Conservation (phyloP, 768 basidiomycete genomes). For the Daedaleopsis sinensis region DNA sequence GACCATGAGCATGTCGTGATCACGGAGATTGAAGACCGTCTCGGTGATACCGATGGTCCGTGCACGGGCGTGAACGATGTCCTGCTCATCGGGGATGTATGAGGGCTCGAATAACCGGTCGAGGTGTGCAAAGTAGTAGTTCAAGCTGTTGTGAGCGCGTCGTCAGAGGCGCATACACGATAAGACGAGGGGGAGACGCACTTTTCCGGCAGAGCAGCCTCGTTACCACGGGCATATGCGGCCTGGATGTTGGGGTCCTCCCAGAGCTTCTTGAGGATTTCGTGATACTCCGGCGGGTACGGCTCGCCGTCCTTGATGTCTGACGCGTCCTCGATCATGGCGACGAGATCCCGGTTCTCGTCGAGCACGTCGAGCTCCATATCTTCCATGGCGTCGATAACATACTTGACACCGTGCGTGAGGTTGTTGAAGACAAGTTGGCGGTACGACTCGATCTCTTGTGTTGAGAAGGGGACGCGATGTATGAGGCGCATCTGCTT, state of each 20-base stretch:
- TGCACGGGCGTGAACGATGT: slow-evolving; percentile 84
- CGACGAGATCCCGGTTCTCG: slow-evolving; percentile 57
- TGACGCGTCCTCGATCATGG: slow-evolving; percentile 63
- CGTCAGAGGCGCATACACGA: slow-evolving; percentile 9
- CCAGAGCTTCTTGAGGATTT: slow-evolving; percentile 77
- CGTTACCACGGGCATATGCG: slow-evolving; percentile 84
- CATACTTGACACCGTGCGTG: slow-evolving; percentile 78
- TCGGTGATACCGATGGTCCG: slow-evolving; percentile 92
- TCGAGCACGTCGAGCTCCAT: slow-evolving; percentile 77
- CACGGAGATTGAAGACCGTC: slow-evolving; percentile 77
- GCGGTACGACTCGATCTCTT: slow-evolving; percentile 87
- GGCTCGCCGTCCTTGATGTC: slow-evolving; percentile 82
- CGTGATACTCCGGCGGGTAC: slow-evolving; percentile 70
- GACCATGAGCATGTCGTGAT: slow-evolving; percentile 89
- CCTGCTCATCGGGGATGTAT: slow-evolving; percentile 81
- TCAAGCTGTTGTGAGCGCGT: slow-evolving; percentile 46
- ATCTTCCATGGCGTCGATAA: slow-evolving; percentile 89
- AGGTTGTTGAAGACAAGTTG: slow-evolving; percentile 94
- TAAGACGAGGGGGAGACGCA: slow-evolving; percentile 31
- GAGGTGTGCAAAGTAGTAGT: slow-evolving; percentile 78
- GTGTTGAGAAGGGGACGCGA: slow-evolving; percentile 74
- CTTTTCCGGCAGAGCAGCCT: slow-evolving; percentile 92
- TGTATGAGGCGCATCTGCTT: slow-evolving; percentile 99
- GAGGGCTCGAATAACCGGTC: slow-evolving; percentile 76
- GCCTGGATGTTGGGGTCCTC: slow-evolving; percentile 71